Evolutionary conservation across 305 asterid species (phyloP), one percentile per base, ranked within the genome.

Genomic region (Ajuga reptans): DNA sequence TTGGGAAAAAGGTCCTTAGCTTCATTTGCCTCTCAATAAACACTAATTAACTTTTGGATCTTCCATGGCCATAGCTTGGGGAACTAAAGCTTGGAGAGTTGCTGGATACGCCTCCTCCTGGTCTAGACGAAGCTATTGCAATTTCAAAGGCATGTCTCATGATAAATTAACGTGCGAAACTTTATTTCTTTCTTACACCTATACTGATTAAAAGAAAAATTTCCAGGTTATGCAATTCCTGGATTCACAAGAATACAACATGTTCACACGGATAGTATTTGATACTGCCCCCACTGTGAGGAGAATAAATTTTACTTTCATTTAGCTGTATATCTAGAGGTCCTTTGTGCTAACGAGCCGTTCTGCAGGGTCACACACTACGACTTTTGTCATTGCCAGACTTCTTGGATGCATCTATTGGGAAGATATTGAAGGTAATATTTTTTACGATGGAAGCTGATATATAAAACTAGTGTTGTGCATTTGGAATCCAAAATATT

Each of bases 241-340:
- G 71, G 98, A 88, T 72, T 81, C 94, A 77, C 80, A 80, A 69
- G 93, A 92, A 68, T 92, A 87, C 85, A 87, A 79, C 72, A 83
- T 73, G 87, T 90, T 90, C 70, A 85, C 96, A 15, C 84, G 98
- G 67, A 87, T 90, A 75, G 92, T 90, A 74, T 92, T 92, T 73
- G 97, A 92, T 69, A 92, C 96, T 15, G 98, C 96, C 60, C 98
- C 98, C 41, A 92, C 97, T 42, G 97, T 92, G 76, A 84, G 95
- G 66, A 78, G 63, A 66, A 58, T n/a, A 11, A 53, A 10, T 0
- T 31, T 63, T 61, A 6, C 57, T 47, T 73, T 41, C 11, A 33
- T 31, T 66, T 61, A 15, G 34, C 33, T 78, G 29, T 59, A 7
- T 51, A 10, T 46, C 34, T 31, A 16, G 66, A 66, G 45, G 53